Base-by-base conservation (phyloP, 441 rosid genomes). In the Bruguiera hainesii region DNA sequence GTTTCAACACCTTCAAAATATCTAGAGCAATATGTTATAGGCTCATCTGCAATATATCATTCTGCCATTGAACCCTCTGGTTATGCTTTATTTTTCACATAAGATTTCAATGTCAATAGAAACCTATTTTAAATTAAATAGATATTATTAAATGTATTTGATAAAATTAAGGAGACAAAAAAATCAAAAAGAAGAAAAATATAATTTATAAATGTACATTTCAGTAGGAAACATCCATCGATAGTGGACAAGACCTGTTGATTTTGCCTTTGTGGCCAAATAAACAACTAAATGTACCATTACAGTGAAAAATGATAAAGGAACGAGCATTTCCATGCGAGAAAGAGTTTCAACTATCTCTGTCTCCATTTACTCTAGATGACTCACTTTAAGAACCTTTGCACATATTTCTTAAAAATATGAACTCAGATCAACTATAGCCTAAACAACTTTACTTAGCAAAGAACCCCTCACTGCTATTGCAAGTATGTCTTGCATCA, bases 271-370 rank as follows among this genome's bases (percentile, higher is more conserved):
- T 21, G 9, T 19, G 9, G 63, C 39, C 7, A 57, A 20, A 46
- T 67, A 56, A 56, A 56, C 23, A 3, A 35, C 18, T 59, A 57
- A 48, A 59, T 67, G 58, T 10, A 42, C 56, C 71, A 68, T 51
- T 28, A 68, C 11, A 1, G 21, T 29, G 28, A 59, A 68, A 68
- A 68, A 49, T 19, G 30, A 26, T 0, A 50, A 65, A 25, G 57
- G 65, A 49, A 20, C 58, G 3, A 28, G 3, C 15, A 26, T 30
- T 7, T 67, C 56, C 9, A 58, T 29, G n/a, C 2, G 25, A 25
- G 46, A 68, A 5, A 60, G 6, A 1, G 28, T 60, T 30, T n/a
- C 7, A 6, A 21, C 6, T 0, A 68, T 60, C 19, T 49, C 3
- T 2, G 8, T 2, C 35, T 68, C 58, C 7, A 60, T 2, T 8